A percentile compares a stretch with the other conserved stretches of the same genome.
These are phyloP conservation scores for Fusarium pseudonygamai DNA, from an alignment of 2,329 filamentous ascomycete genomes.

Conservation along the genomic window DNA sequence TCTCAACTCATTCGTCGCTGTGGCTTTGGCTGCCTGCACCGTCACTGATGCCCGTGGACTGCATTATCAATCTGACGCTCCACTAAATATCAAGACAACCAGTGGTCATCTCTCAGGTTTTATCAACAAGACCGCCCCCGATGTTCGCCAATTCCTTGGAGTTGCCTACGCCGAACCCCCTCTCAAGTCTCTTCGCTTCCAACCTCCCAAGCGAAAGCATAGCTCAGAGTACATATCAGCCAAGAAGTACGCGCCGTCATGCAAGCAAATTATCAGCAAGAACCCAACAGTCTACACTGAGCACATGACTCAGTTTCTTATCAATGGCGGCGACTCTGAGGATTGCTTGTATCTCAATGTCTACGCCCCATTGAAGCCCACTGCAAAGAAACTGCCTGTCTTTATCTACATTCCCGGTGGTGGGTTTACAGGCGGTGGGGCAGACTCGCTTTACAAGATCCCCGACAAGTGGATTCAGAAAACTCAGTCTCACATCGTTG, in stretches of 20 bases:
- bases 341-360: slow-evolving; percentile 18
- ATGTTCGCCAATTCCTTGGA: slow-evolving; percentile 9
- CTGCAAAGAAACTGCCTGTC: background rate
- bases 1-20: background rate
- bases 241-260: slow-evolving; percentile 12
- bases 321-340: slow-evolving; percentile 5
- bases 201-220: slow-evolving; percentile 6
- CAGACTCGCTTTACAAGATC: slow-evolving; percentile 11
- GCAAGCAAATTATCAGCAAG: slow-evolving; percentile 11
- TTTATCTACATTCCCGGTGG: slow-evolving; percentile 16
- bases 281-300: slow-evolving; percentile 3
- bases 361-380: background rate
- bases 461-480: slow-evolving; percentile 12
- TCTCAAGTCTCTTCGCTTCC: slow-evolving; percentile 7
- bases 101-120: slow-evolving; percentile 6
- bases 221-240: background rate
- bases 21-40: background rate
- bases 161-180: slow-evolving; percentile 11
- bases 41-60: background rate
- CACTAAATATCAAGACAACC: background rate
- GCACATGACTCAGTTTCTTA: slow-evolving; percentile 10
- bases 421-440: slow-evolving; percentile 1
- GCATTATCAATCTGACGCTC: background rate
- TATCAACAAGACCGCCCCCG: background rate
- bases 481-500: slow-evolving; percentile 11